Conservation (phyloP, 1,284 basidiomycete species). For the Nidula niveotomentosa region DNA sequence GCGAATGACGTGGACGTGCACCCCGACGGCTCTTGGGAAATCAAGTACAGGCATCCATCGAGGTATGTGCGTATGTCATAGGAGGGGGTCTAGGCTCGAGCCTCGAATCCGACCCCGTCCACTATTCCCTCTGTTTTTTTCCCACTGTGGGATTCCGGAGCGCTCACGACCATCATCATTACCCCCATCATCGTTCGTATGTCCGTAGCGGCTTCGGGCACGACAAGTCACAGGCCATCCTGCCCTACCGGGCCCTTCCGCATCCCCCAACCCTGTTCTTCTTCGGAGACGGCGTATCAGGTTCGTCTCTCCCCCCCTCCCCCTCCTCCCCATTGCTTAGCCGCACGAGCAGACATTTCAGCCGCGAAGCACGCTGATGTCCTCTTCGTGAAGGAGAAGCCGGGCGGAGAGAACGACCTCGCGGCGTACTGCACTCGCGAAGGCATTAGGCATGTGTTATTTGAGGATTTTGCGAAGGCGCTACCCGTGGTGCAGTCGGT, state of each 20-base stretch:
- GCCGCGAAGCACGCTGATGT: conserved; percentile 89
- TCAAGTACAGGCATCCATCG: conserved; percentile 86
- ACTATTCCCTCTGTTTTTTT: no score
- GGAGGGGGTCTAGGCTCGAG: no score
- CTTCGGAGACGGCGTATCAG: conserved; percentile 94
- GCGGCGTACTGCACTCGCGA: conserved; percentile 74
- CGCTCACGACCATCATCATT: no score
- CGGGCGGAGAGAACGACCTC: conserved; percentile 83
- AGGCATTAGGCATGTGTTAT: conserved; percentile 68
- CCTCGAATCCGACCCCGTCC: no score
- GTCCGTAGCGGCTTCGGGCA: conserved; percentile 77
- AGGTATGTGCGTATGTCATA: conserved; percentile 42
- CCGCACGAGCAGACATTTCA: conserved; percentile 65
- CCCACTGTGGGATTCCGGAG: no score
- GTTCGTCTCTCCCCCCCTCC: no score
- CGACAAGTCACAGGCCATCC: conserved; percentile 90
- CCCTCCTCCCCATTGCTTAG: background rate
- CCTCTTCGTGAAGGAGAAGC: conserved; percentile 86
- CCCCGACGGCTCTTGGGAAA: conserved; percentile 76
- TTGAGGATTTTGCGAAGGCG: conserved; percentile 64
- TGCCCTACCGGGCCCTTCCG: conserved; percentile 76
- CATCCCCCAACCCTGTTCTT: conserved; percentile 85
- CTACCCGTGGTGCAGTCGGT: conserved; percentile 61
- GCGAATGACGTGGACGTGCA: conserved; percentile 80
- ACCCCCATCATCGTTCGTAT: background rate